Evolutionary conservation across 768 basidiomycete species (phyloP), one percentile per base, ranked within the genome.

Genomic region (Mycena maculata): DNA sequence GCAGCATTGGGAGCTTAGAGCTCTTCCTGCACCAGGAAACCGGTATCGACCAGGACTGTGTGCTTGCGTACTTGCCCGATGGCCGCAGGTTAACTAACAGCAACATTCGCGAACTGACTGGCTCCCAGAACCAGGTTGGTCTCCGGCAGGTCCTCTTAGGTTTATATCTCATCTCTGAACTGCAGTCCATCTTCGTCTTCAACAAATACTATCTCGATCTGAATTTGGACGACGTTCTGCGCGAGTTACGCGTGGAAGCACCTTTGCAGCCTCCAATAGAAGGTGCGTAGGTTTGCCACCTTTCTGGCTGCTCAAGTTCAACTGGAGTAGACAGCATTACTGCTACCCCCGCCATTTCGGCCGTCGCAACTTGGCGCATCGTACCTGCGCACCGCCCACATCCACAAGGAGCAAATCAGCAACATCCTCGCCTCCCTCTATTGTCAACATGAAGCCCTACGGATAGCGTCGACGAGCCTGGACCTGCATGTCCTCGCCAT

Each of bases 201-300:
- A 95, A 94, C 79, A 93, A 93, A 73, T 82, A 86, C 72, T 92
- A 91, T 72, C 84, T 95, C 39, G 92, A 93, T 68, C 82, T 88
- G 47, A 88, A 91, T 54, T 60, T 91, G 30, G 86, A 90, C 2
- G 85, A 90, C 45, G 89, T 92, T 27, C 76, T 94, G 18, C 82
- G 77, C n/a, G 84, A 87, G 44, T 84, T 95, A n/a, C 83, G 79
- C 18, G 80, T 88, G 20, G 85, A 89, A 47, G 82, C 92, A 3
- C 83, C 84, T 20, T 72, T 92, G 25, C 90, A 93, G 69, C 88
- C 90, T n/a, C 83, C 86, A 20, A 86, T 92, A 67, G 91, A 93
- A 79, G 90, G 93, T 91, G 63, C 59, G 82, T 10, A 11, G 12
- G 52, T 16, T 28, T 55, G 18, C 28, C 48, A 28, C 41, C 20